Percentiles rank a stretch among this genome's conserved stretches.
phyloP scores from a whole-genome alignment of 2,329 filamentous ascomycete species.

The Aspergillus phoenicis region DNA sequence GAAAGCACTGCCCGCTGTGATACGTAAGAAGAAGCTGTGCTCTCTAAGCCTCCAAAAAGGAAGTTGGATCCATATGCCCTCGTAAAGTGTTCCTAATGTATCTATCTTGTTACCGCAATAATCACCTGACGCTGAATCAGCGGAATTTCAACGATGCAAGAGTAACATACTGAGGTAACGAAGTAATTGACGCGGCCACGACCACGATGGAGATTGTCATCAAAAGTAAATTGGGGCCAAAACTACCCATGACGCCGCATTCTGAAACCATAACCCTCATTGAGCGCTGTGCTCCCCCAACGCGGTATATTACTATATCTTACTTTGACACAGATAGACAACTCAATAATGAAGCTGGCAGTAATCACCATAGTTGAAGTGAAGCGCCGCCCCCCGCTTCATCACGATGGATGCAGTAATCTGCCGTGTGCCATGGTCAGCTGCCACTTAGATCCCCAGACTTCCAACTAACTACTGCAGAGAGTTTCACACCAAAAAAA shows the following conservation, averaged over 20 bases:
- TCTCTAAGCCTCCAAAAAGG: not conserved
- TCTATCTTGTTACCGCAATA: not conserved
- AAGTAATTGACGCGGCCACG: not conserved
- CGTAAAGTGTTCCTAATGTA: not conserved
- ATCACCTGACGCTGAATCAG: not conserved
- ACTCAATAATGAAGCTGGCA: too few relatives aligned
- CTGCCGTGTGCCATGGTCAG: slow-evolving; percentile 1
- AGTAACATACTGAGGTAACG: not conserved
- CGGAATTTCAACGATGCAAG: not conserved
- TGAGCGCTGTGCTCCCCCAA: not conserved
- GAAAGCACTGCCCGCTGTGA: not conserved
- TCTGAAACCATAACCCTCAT: slow-evolving; percentile 7
- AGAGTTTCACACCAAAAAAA: not conserved
- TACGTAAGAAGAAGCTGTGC: not conserved
- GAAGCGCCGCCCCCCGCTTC: not conserved
- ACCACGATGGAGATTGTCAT: too few relatives aligned
- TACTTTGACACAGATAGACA: not conserved
- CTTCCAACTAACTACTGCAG: not conserved
- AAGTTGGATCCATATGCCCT: not conserved
- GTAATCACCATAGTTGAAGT: not conserved
- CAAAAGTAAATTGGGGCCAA: slow-evolving; percentile 10
- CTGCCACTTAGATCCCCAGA: not conserved
- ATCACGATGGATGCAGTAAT: not conserved
- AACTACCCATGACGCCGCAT: slow-evolving; percentile 1
- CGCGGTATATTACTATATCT: not conserved